Percentiles rank a stretch among this genome's conserved stretches.
Conservation (phyloP, 2,329 filamentous ascomycete genomes). For the Pseudonectria foliicola region DNA sequence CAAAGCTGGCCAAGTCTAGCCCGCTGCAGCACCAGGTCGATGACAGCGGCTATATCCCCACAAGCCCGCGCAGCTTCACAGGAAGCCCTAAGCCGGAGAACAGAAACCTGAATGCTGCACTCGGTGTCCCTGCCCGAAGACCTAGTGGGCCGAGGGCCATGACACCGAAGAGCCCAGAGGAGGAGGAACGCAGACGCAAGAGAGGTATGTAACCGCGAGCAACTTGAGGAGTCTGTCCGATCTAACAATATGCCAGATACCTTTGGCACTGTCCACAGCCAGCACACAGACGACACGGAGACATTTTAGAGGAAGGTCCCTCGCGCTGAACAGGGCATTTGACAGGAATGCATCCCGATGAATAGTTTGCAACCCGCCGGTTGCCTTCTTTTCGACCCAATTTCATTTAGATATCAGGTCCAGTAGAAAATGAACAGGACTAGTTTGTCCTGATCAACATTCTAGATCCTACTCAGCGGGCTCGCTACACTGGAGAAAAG, state of each 20-base stretch:
- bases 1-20: constrained; percentile 46
- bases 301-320: constrained; percentile 24
- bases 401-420: too few relatives aligned
- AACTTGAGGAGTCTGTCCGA: not conserved
- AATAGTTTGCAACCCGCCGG: too few relatives aligned
- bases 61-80: constrained; percentile 43
- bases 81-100: constrained; percentile 51
- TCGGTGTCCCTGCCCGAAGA: constrained; percentile 44
- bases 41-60: constrained; percentile 47
- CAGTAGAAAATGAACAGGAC: too few relatives aligned
- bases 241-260: constrained; percentile 23
- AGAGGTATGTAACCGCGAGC: constrained; percentile 40
- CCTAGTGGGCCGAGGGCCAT: constrained; percentile 55
- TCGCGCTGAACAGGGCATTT: constrained; percentile 2
- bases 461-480: too few relatives aligned
- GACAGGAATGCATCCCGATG: constrained; percentile 4
- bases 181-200: constrained; percentile 48
- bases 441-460: not conserved
- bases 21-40: constrained; percentile 50
- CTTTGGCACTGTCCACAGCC: constrained; percentile 28
- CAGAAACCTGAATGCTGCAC: constrained; percentile 47
- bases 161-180: constrained; percentile 48
- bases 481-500: constrained; percentile 12
- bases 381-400: too few relatives aligned
- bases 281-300: constrained; percentile 31